Evolutionary conservation across 1,284 basidiomycete species (phyloP), one percentile per base, ranked within the genome.

Genomic region (Violaceomyces palustris): DNA sequence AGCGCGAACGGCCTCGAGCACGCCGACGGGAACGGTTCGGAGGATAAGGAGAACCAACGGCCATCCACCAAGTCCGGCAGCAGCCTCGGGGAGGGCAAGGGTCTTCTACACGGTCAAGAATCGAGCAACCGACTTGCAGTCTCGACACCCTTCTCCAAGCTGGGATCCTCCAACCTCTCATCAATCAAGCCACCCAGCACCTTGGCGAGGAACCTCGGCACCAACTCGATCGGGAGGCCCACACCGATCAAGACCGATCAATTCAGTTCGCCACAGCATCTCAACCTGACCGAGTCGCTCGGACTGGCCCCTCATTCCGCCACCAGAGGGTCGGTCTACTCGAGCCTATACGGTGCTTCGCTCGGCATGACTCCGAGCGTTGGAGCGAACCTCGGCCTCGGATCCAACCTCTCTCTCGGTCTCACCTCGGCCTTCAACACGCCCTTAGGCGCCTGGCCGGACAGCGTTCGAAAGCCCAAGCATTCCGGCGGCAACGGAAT

Each of bases 281-380:
- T 64, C 22, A 66, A 67, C 22, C 48, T 70, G 9, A 67, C 67
- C n/a, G 64, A 70, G 32, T 48, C 42, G 14, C 41, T 70, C 3
- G 67, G 67, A 0, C 36, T 70, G 6, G 67, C 67, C 26, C 67
- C 67, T 6, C 67, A 70, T 36, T 67, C 66, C 21, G 59, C 59
- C 30, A 49, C 50, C 10, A 61, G 49, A 48, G 52, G 33, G 14
- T 55, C 50, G 30, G 45, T 45, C 43, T 51, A 66, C 41, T 46
- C 61, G 25, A 36, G 48, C n/a, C 23, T 26, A 39, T 11, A 45
- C 39, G 25, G 21, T 46, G 35, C 37, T 12, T 50, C 52, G 11
- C 41, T 67, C 3, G 64, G 64, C 0, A 35, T 67, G 22, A 67
- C 64, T 3, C 64, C 64, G 15, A 61, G 52, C 30, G 54, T 67